phyloP scores from a whole-genome alignment of 768 basidiomycete species.

The Agaricus subrufescens region DNA sequence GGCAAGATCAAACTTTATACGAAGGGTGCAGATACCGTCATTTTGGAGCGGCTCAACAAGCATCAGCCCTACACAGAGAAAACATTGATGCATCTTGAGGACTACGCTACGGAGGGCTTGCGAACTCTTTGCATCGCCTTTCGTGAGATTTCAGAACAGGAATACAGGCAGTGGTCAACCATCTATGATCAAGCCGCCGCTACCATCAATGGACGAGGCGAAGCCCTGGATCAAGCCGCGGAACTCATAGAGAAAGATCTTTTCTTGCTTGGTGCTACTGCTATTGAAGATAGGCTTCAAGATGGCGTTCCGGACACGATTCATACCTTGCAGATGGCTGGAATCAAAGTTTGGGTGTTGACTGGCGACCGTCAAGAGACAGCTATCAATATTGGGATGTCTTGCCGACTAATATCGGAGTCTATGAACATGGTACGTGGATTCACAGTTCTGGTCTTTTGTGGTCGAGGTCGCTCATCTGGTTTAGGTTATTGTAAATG shows the following conservation, averaged over 20 bases:
- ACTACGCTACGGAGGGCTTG: constrained; percentile 95
- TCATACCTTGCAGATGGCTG: constrained; percentile 95
- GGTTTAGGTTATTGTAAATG: constrained; percentile 87
- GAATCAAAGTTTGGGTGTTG: constrained; percentile 98
- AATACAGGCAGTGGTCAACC: constrained; percentile 83
- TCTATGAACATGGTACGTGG: constrained; percentile 92
- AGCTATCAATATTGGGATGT: constrained; percentile 98
- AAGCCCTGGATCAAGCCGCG: constrained; percentile 91
- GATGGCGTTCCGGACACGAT: constrained; percentile 99
- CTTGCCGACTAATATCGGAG: constrained; percentile 94
- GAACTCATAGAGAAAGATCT: constrained; percentile 96
- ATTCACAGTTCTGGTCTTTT: not conserved
- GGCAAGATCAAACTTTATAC: constrained; percentile 93
- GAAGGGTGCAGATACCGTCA: constrained; percentile 98
- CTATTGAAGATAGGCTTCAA: constrained; percentile 97
- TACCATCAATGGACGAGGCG: constrained; percentile 93
- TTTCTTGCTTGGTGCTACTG: constrained; percentile 91
- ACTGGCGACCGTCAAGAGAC: constrained; percentile 99
- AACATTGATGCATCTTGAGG: constrained; percentile 89
- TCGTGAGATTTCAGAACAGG: constrained; percentile 86
- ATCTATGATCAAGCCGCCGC: constrained; percentile 91
- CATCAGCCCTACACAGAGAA: constrained; percentile 82
- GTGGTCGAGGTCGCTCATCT: not conserved
- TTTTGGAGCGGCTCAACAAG: constrained; percentile 86
- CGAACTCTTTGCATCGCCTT: constrained; percentile 95